Evolutionary conservation across 106 monocot genomes (phyloP).

Genomic region (Dendrobium officinale): DNA sequence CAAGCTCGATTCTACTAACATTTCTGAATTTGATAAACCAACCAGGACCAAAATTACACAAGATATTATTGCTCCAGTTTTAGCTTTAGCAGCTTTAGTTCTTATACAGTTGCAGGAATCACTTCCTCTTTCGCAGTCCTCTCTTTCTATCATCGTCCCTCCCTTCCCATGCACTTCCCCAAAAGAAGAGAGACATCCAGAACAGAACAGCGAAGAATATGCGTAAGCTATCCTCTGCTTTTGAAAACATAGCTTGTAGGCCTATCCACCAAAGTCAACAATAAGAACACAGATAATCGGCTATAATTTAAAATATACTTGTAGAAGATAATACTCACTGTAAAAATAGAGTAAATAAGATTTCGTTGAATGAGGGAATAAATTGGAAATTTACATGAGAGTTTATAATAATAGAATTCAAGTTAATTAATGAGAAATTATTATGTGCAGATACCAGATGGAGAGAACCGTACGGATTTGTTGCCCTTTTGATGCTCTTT

Average conservation of each 20-base stretch:
- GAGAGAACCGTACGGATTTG: too few species aligned
- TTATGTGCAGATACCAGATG: too few species aligned
- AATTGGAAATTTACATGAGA: too few species aligned
- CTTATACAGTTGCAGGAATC: neutral
- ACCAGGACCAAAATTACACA: neutral
- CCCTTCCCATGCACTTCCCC: conserved; percentile 75
- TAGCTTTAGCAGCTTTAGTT: neutral
- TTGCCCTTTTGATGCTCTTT: too few species aligned
- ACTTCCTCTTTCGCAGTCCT: conserved; percentile 38
- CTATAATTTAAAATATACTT: neutral
- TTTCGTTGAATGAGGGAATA: too few species aligned
- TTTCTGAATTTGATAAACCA: neutral
- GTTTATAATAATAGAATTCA: too few species aligned
- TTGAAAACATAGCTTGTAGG: conserved; percentile 28
- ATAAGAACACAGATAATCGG: neutral
- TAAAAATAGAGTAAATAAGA: too few species aligned
- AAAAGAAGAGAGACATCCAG: conserved; percentile 92
- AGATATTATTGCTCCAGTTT: neutral
- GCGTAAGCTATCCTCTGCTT: conserved; percentile 35
- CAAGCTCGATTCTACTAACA: neutral
- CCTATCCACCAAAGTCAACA: conserved; percentile 18
- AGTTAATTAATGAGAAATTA: too few species aligned
- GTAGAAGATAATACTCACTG: neutral
- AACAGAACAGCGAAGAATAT: conserved; percentile 83
- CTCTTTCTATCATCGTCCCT: conserved; percentile 35